Conservation (phyloP, 202 grass and related monocot genomes). For the Bolboschoenoplectus hybrid region DNA sequence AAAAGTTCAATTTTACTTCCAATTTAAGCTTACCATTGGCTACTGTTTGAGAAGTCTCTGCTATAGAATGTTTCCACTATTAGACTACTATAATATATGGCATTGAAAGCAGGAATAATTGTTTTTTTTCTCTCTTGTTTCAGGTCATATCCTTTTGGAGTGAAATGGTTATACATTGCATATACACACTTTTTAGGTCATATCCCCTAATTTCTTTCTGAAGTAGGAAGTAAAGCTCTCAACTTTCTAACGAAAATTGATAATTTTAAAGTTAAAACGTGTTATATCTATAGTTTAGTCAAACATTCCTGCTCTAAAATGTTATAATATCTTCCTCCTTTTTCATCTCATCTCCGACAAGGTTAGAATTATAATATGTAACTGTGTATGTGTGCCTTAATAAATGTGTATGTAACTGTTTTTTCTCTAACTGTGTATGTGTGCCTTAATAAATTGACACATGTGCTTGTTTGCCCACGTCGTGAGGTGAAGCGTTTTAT, state of each 20-base stretch:
- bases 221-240: not conserved
- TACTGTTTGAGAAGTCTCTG: not conserved
- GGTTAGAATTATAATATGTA: not conserved
- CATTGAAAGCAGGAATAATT: not conserved
- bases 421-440: slow-evolving; percentile 16
- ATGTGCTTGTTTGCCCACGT: slow-evolving; percentile 86
- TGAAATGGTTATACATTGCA: not conserved
- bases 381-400: slow-evolving; percentile 53
- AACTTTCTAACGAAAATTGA: not conserved
- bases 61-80: not conserved
- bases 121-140: slow-evolving; percentile 7
- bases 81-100: not conserved
- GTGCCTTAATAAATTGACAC: slow-evolving; percentile 63
- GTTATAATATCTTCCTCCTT: not conserved
- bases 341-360: not conserved
- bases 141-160: slow-evolving; percentile 41
- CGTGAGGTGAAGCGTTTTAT: slow-evolving; percentile 78
- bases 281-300: not conserved
- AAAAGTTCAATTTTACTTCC: not conserved
- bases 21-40: not conserved
- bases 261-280: not conserved
- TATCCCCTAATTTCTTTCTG: not conserved
- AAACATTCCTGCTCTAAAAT: not conserved
- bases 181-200: not conserved
- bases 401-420: no score